Evolutionary conservation across 371 early-diverging fungal species (phyloP).

Genomic region (Amoeboaphelidium protococcarum): DNA sequence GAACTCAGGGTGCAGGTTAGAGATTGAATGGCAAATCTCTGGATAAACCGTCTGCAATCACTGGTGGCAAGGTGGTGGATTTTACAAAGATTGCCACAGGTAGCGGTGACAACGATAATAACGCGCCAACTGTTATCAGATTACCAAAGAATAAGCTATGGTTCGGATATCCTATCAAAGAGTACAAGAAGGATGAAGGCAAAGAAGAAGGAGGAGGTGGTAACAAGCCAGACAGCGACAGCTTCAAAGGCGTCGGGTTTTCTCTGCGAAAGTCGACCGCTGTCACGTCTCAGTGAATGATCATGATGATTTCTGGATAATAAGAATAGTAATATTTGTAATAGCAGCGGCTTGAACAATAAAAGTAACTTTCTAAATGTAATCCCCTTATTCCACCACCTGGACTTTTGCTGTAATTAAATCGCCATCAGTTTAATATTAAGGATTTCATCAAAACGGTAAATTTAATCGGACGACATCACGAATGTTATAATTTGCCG

Average conservation of each 20-base stretch:
- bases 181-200: not conserved
- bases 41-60: conserved; percentile 2
- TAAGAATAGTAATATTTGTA: not conserved
- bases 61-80: conserved; percentile 1
- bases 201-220: no score
- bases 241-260: conserved; percentile 13
- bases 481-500: no score
- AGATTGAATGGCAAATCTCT: not conserved
- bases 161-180: conserved; percentile 32
- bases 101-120: conserved; percentile 2
- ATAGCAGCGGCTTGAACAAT: not conserved
- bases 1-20: no score
- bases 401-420: no score
- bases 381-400: no score
- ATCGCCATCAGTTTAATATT: no score
- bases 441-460: no score
- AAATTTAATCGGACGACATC: no score
- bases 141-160: conserved; percentile 68
- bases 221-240: no score
- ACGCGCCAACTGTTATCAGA: conserved; percentile 45
- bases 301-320: not conserved
- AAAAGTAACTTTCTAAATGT: not conserved
- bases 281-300: conserved; percentile 2
- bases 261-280: conserved; percentile 10
- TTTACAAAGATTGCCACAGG: not conserved